Base-by-base conservation (phyloP, 768 basidiomycete species). In the Coprinopsis marcescibilis region DNA sequence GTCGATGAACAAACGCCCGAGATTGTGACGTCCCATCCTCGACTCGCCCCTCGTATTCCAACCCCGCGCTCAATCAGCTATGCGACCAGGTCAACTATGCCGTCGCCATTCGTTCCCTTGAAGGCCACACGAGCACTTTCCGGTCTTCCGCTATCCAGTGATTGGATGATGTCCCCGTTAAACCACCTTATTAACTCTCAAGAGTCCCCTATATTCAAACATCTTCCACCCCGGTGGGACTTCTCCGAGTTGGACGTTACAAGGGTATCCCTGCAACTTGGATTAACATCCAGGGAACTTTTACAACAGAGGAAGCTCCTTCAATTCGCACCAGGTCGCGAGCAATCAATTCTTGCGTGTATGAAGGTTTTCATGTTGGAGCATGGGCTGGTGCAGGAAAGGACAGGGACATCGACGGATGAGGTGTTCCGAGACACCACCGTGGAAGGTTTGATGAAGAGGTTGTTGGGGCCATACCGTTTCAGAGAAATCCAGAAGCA, bases 361-460 rank as follows among this genome's bases (percentile, higher is more conserved):
- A 94, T 96, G 89, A 89, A 89, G 53, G 80, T 96, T 13, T 92
- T 91, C 65, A 94, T 96, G 92, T 78, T 98, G 23, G 94, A 98
- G 61, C 89, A 95, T 59, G 89, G 78, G 1, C 83, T 89, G 54
- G 57, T 65, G 0, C 67, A 77, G 43, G 67, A 64, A 12, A 69
- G 73, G 46, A 5, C 21, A 23, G 25, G 35, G 25, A 49, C 43
- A 12, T 71, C 75, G 19, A 51, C 63, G 0, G 78, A 71, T 35
- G 86, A 93, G 54, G 82, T 96, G 2, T 98, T 89, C 65, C 72
- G 91, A n/a, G 89, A 96, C 63, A 53, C 52, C 1, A 57, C 72
- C 4, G 83, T 96, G 2, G 71, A 67, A 20, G 65, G 56, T 3
- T 61, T 83, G 34, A 83, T 94, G 79, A 59, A 64, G 0, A 67